Evolutionary conservation across 192 early-diverging fungal genomes (phyloP).

Genomic region (Kickxella alabastrina): DNA sequence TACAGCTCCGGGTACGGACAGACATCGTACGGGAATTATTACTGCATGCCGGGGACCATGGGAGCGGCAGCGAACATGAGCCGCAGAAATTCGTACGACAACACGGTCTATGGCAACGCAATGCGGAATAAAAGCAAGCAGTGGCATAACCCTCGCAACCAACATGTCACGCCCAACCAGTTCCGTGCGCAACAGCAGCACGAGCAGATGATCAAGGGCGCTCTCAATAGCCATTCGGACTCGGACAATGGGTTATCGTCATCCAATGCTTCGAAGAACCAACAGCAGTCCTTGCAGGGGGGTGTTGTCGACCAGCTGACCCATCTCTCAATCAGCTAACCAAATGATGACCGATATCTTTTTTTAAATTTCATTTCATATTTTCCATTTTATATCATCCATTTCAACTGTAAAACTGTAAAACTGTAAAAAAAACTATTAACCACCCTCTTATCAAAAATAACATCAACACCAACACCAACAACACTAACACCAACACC

Average conservation of each 20-base stretch:
- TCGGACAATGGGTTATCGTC: too few relatives aligned
- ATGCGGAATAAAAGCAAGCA: neutral
- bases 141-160: conserved; percentile 7
- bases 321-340: neutral
- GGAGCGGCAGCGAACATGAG: neutral
- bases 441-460: too few relatives aligned
- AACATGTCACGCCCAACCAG: conserved; percentile 12
- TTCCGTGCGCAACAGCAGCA: conserved; percentile 9
- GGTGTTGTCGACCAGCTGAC: too few relatives aligned
- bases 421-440: too few relatives aligned
- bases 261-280: too few relatives aligned
- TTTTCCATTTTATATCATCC: too few relatives aligned
- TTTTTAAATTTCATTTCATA: too few relatives aligned
- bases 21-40: conserved; percentile 10
- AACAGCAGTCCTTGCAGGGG: too few relatives aligned
- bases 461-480: too few relatives aligned
- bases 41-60: neutral
- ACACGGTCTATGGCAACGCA: neutral
- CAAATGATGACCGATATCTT: neutral
- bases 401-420: too few relatives aligned
- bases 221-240: neutral
- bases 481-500: too few relatives aligned
- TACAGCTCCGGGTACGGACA: conserved; percentile 13
- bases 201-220: neutral
- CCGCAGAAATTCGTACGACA: conserved; percentile 13